phyloP scores from a whole-genome alignment of 495 filamentous ascomycete genomes.

The Aspergillus conjunctus region DNA sequence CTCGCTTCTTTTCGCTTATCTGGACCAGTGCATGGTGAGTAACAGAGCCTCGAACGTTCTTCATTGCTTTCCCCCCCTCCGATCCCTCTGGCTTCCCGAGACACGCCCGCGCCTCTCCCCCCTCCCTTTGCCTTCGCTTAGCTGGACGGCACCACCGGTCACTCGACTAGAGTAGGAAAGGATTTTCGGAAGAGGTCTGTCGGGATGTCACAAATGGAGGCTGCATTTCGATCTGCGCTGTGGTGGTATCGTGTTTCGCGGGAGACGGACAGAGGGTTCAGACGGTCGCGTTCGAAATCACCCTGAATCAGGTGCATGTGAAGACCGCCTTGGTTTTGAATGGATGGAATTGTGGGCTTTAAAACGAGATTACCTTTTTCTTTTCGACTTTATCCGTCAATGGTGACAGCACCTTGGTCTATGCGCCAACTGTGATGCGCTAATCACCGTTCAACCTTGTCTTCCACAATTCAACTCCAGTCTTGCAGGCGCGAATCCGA shows the following conservation, averaged over 20 bases:
- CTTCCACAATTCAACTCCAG: background rate
- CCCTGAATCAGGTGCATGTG: conserved; percentile 1
- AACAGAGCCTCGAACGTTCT: conserved; percentile 29
- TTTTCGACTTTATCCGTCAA: background rate
- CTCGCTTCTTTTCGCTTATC: conserved; percentile 36
- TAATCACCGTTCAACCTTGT: background rate
- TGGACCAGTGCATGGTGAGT: conserved; percentile 35
- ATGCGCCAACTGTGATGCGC: conserved; percentile 5
- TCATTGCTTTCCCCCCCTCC: conserved; percentile 26
- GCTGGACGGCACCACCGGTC: background rate
- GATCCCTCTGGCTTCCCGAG: conserved; percentile 18
- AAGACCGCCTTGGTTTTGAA: background rate
- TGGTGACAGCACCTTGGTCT: background rate
- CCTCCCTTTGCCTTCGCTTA: conserved; percentile 9
- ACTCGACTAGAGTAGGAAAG: background rate
- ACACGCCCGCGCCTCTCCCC: conserved; percentile 12
- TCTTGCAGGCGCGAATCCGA: background rate
- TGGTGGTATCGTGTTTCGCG: conserved; percentile 9
- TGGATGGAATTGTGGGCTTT: background rate
- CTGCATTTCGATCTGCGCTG: conserved; percentile 8
- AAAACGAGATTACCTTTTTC: background rate
- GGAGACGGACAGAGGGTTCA: conserved; percentile 10
- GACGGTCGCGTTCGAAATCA: conserved; percentile 26
- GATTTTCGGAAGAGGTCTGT: background rate
- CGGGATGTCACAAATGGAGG: conserved; percentile 3